These are phyloP conservation scores for Gossypium herbaceum DNA, from an alignment of 345 rosid genomes.

Conservation along the genomic window DNA sequence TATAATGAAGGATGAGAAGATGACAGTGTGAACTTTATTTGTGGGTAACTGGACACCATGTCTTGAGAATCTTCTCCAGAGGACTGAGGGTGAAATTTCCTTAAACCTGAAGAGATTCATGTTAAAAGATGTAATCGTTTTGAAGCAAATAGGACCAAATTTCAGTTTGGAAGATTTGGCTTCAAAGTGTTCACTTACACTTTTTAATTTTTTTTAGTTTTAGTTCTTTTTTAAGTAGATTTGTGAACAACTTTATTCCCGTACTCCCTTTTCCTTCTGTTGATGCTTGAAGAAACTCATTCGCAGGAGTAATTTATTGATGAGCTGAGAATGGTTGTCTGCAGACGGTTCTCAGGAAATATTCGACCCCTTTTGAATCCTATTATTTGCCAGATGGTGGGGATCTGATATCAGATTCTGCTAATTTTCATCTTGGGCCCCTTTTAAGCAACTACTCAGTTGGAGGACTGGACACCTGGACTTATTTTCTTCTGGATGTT, in stretches of 20 bases:
- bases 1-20: neutral
- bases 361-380: slow-evolving; percentile 63
- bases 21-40: neutral
- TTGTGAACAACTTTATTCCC: slow-evolving; percentile 1
- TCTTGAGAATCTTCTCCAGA: neutral
- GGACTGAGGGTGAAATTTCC: neutral
- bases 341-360: slow-evolving; percentile 81
- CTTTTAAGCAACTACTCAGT: slow-evolving; percentile 62
- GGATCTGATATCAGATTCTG: slow-evolving; percentile 47
- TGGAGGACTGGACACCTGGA: slow-evolving; percentile 54
- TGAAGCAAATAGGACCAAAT: neutral
- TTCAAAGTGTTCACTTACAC: neutral
- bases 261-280: slow-evolving; percentile 14
- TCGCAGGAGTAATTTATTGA: slow-evolving; percentile 21
- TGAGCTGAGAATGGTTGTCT: slow-evolving; percentile 32
- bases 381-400: slow-evolving; percentile 64
- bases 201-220: too few species aligned
- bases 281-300: slow-evolving; percentile 26
- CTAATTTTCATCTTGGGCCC: slow-evolving; percentile 62
- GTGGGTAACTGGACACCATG: neutral
- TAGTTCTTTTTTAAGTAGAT: neutral
- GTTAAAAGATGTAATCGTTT: neutral
- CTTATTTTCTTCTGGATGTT: slow-evolving; percentile 66
- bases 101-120: neutral
- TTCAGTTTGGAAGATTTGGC: neutral